Evolutionary conservation across 352 stramenopile genomes (phyloP).

Genomic region (Phytophthora citrophthora): DNA sequence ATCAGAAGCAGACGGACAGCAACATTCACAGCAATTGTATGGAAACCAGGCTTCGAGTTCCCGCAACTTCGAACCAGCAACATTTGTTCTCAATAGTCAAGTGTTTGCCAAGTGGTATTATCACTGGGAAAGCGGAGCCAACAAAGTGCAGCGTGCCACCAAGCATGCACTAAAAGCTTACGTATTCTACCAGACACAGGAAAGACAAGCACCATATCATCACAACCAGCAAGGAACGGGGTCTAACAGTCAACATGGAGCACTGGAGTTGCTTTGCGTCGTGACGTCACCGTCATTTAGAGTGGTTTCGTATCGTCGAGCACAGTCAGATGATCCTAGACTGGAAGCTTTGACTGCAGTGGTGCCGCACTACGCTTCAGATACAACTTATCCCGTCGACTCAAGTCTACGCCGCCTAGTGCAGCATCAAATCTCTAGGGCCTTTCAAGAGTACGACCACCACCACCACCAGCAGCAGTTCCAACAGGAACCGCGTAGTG

Average conservation of each 20-base stretch:
- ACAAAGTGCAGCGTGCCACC: constrained; percentile 61
- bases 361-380: constrained; percentile 26
- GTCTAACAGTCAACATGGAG: too few relatives aligned
- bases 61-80: constrained; percentile 4
- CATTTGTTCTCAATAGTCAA: constrained; percentile 55
- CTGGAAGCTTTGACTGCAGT: constrained; percentile 13
- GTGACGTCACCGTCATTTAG: constrained; percentile 50
- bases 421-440: constrained; percentile 45
- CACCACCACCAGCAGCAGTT: constrained; percentile 5
- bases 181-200: constrained; percentile 36
- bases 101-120: constrained; percentile 66
- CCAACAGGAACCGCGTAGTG: too few relatives aligned
- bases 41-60: constrained; percentile 22
- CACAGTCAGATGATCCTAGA: constrained; percentile 18
- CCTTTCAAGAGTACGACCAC: constrained; percentile 47
- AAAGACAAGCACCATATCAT: background rate
- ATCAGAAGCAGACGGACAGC: constrained; percentile 14
- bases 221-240: too few relatives aligned
- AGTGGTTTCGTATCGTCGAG: constrained; percentile 49
- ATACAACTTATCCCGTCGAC: constrained; percentile 16
- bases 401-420: constrained; percentile 36
- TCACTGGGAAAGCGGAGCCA: constrained; percentile 66
- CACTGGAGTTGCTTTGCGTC: constrained; percentile 37
- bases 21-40: constrained; percentile 10
- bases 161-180: constrained; percentile 65